Percentiles rank a stretch among this genome's conserved stretches.
Conservation (phyloP, 306 rosid species). For the Trifolium fragiferum region DNA sequence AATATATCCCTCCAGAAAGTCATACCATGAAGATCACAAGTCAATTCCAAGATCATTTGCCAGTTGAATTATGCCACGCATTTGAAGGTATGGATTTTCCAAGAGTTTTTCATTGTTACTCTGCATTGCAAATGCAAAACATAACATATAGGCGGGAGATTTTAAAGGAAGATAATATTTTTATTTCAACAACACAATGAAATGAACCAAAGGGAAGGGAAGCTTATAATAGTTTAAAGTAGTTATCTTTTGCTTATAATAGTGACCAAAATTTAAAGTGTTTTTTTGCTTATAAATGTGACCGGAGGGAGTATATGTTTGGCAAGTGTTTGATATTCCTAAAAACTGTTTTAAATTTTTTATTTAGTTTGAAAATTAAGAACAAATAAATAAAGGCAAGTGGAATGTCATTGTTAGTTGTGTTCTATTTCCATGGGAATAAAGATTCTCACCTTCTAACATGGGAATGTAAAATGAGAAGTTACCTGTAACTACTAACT, state of each 20-base stretch:
- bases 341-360: too few species aligned
- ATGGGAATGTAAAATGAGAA: neutral
- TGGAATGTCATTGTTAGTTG: neutral
- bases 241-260: too few species aligned
- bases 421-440: neutral
- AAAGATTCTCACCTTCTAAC: neutral
- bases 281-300: too few species aligned
- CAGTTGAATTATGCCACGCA: slow-evolving; percentile 98
- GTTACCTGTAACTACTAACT: neutral
- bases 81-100: slow-evolving; percentile 99
- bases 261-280: too few species aligned
- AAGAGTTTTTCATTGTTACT: slow-evolving; percentile 96
- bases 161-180: slow-evolving; percentile 30
- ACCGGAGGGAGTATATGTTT: too few species aligned
- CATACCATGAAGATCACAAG: slow-evolving; percentile 58
- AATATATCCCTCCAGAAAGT: slow-evolving; percentile 49
- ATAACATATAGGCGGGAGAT: slow-evolving; percentile 39
- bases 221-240: too few species aligned
- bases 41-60: slow-evolving; percentile 87
- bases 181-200: slow-evolving; percentile 9
- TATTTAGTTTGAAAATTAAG: too few species aligned
- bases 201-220: neutral
- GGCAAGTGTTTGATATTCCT: too few species aligned
- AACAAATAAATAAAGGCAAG: neutral
- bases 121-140: slow-evolving; percentile 53